These are phyloP conservation scores for Alternaria atra DNA, from an alignment of 2,329 filamentous ascomycete species.

Conservation along the genomic window DNA sequence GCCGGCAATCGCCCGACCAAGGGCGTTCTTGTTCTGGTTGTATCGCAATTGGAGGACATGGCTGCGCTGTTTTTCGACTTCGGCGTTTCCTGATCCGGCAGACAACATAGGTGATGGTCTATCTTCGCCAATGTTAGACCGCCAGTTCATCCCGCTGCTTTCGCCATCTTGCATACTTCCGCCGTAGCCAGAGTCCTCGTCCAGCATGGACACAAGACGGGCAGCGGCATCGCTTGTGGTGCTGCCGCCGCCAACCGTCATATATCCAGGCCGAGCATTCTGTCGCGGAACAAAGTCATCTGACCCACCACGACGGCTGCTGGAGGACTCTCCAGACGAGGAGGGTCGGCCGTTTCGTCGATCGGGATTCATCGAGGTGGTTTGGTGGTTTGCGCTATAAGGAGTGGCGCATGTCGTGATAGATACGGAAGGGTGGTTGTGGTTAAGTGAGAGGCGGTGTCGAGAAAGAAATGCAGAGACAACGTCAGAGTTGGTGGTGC, in stretches of 20 bases:
- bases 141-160: constrained; percentile 62
- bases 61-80: constrained; percentile 73
- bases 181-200: constrained; percentile 91
- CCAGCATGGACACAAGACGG: constrained; percentile 80
- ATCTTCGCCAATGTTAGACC: constrained; percentile 65
- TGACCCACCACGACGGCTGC: constrained; percentile 36
- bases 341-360: constrained; percentile 31
- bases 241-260: constrained; percentile 86
- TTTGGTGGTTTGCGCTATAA: constrained; percentile 24
- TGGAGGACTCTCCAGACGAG: constrained; percentile 38
- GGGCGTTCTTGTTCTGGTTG: constrained; percentile 86
- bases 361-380: constrained; percentile 42
- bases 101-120: constrained; percentile 62
- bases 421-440: constrained; percentile 10
- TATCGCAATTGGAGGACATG: constrained; percentile 94
- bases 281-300: constrained; percentile 36
- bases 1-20: constrained; percentile 86
- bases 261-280: constrained; percentile 69
- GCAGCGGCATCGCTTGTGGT: constrained; percentile 79
- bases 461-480: constrained; percentile 23
- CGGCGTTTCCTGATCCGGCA: constrained; percentile 60
- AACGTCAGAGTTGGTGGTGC: constrained; percentile 25
- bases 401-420: constrained; percentile 44
- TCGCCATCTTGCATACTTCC: constrained; percentile 75
- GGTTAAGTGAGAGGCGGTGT: constrained; percentile 20